Conservation (phyloP, 2,329 filamentous ascomycete genomes). For the Alternaria infectoria region DNA sequence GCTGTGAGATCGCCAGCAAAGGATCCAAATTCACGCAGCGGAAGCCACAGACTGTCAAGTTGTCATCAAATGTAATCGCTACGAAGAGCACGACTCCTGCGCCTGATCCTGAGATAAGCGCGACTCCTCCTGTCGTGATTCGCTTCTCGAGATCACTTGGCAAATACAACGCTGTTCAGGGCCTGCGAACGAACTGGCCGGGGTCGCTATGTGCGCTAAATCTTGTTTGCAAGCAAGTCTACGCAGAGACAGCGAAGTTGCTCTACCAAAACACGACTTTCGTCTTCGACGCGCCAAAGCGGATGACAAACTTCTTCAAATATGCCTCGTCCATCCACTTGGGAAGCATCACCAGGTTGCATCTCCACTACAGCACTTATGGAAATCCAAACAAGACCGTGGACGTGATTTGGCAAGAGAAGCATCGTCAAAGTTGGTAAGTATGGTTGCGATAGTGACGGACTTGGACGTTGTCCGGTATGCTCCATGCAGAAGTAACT, state of each 20-base stretch:
- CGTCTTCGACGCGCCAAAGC: constrained; percentile 34
- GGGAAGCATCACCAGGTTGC: constrained; percentile 30
- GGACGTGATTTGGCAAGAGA: constrained; percentile 30
- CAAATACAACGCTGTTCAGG: constrained; percentile 23
- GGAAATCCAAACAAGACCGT: constrained; percentile 18
- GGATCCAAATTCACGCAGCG: constrained; percentile 11
- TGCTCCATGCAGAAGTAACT: neutral
- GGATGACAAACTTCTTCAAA: constrained; percentile 35
- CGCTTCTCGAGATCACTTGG: constrained; percentile 26
- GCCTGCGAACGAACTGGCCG: constrained; percentile 36
- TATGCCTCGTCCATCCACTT: constrained; percentile 24
- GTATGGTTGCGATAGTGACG: neutral
- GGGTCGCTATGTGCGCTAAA: constrained; percentile 35
- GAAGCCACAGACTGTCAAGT: constrained; percentile 18
- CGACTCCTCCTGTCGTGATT: constrained; percentile 4
- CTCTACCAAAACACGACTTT: constrained; percentile 40
- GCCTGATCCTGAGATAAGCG: neutral
- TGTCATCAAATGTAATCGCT: constrained; percentile 8
- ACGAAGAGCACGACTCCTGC: neutral
- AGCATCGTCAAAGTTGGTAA: constrained; percentile 32
- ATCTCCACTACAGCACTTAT: constrained; percentile 41
- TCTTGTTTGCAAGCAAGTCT: constrained; percentile 38
- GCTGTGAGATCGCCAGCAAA: constrained; percentile 34
- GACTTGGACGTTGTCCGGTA: neutral
- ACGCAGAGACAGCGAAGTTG: constrained; percentile 32